A percentile compares a stretch with the other conserved stretches of the same genome.
These are phyloP conservation scores for Isabelozyma gotoi DNA, from an alignment of 805 yeast species.

Conservation along the genomic window DNA sequence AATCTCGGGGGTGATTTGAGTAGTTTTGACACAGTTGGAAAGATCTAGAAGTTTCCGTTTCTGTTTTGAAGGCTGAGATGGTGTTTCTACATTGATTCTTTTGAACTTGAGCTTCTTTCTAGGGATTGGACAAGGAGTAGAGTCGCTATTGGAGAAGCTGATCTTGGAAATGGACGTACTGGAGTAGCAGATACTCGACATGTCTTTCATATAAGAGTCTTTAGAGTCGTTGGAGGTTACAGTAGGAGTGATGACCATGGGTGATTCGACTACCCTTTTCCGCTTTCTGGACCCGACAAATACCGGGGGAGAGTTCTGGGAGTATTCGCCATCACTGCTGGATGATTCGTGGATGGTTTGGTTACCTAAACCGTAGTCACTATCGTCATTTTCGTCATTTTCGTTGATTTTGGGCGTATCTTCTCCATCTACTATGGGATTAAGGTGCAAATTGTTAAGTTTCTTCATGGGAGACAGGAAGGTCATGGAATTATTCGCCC, in stretches of 20 bases:
- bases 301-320: constrained; percentile 14
- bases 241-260: constrained; percentile 24
- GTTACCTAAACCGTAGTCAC: constrained; percentile 21
- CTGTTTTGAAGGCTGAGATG: constrained; percentile 11
- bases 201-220: not conserved
- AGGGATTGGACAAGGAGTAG: constrained; percentile 45
- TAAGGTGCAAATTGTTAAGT: constrained; percentile 32
- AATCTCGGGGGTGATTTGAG: constrained; percentile 13
- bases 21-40: constrained; percentile 28
- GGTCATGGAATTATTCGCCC: constrained; percentile 14
- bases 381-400: constrained; percentile 7
- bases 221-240: constrained; percentile 1
- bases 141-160: constrained; percentile 36
- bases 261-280: constrained; percentile 9
- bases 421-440: constrained; percentile 8
- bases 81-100: constrained; percentile 10
- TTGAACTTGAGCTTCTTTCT: constrained; percentile 35
- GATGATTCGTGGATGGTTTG: constrained; percentile 23
- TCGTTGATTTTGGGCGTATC: not conserved
- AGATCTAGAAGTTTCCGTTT: constrained; percentile 27
- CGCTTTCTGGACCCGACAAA: constrained; percentile 26
- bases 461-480: constrained; percentile 36
- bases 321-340: constrained; percentile 13
- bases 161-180: constrained; percentile 6
- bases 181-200: constrained; percentile 1